These are phyloP conservation scores for Rhexocercosporidium sp. DNA, from an alignment of 2,329 filamentous ascomycete genomes.

Conservation along the genomic window DNA sequence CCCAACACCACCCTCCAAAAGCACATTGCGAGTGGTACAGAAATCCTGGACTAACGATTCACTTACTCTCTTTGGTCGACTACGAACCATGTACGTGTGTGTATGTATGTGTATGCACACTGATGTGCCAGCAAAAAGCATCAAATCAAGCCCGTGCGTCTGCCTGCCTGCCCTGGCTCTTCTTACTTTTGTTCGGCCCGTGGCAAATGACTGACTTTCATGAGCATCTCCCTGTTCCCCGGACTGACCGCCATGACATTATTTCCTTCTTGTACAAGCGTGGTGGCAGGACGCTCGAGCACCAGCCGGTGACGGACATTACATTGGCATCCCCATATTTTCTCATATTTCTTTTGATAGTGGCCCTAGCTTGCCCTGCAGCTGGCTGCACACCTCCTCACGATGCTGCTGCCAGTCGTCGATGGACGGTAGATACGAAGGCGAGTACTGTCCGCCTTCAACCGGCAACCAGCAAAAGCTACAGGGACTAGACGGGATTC, in stretches of 20 bases:
- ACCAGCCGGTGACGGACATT: not conserved
- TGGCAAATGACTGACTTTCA: constrained; percentile 16
- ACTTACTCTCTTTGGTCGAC: not conserved
- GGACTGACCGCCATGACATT: constrained; percentile 16
- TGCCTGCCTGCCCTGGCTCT: no score
- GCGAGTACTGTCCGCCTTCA: not conserved
- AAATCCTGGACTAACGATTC: not conserved
- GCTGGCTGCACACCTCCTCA: constrained; percentile 9
- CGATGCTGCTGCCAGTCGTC: constrained; percentile 2
- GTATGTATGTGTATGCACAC: no score
- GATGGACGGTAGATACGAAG: not conserved
- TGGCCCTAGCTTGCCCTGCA: not conserved
- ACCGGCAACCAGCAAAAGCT: not conserved
- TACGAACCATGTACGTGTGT: no score
- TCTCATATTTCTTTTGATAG: constrained; percentile 19
- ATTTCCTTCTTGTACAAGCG: constrained; percentile 12
- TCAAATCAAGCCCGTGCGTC: not conserved
- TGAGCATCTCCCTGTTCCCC: constrained; percentile 13
- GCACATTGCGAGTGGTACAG: not conserved
- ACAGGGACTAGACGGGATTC: not conserved
- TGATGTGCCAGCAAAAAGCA: not conserved
- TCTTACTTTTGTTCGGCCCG: no score
- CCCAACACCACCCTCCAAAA: not conserved
- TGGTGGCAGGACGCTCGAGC: not conserved
- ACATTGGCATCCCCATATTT: constrained; percentile 1